Conservation (phyloP, 108 stramenopile species). For the Cyclotella kingstonii region DNA sequence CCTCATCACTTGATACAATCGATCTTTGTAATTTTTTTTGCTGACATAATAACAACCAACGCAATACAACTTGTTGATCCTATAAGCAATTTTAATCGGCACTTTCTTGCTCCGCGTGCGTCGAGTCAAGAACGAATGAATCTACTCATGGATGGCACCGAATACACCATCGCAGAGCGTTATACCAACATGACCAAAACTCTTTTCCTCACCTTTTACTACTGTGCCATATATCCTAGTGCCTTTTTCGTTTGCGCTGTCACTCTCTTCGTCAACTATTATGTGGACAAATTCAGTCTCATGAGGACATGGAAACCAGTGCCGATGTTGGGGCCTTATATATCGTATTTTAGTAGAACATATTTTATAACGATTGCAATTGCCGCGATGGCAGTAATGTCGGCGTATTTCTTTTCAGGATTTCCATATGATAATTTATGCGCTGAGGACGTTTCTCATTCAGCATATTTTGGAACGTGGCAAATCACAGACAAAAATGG, state of each 20-base stretch:
- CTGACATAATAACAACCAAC: constrained; percentile 76
- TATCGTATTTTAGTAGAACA: constrained; percentile 67
- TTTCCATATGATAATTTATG: constrained; percentile 90
- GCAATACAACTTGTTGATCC: constrained; percentile 54
- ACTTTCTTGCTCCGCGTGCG: constrained; percentile 76
- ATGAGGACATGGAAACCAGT: constrained; percentile 80
- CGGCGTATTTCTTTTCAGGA: constrained; percentile 75
- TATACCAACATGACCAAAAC: constrained; percentile 67
- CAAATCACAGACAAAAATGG: constrained; percentile 38
- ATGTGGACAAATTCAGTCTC: constrained; percentile 69
- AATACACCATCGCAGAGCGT: constrained; percentile 73
- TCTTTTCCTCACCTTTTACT: constrained; percentile 75
- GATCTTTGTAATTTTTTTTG: constrained; percentile 57
- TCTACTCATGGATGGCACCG: constrained; percentile 69
- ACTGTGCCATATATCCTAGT: constrained; percentile 75
- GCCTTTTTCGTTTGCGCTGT: constrained; percentile 74
- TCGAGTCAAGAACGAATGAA: constrained; percentile 82
- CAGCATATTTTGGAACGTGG: constrained; percentile 48
- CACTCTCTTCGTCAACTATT: constrained; percentile 68
- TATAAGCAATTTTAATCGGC: constrained; percentile 64
- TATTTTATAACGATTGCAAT: constrained; percentile 73
- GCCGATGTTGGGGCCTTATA: constrained; percentile 60
- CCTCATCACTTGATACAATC: constrained; percentile 30
- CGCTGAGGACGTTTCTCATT: constrained; percentile 38
- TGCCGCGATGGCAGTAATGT: constrained; percentile 64